phyloP scores from a whole-genome alignment of 176 grass and related monocot genomes.

The Avena atlantica region DNA sequence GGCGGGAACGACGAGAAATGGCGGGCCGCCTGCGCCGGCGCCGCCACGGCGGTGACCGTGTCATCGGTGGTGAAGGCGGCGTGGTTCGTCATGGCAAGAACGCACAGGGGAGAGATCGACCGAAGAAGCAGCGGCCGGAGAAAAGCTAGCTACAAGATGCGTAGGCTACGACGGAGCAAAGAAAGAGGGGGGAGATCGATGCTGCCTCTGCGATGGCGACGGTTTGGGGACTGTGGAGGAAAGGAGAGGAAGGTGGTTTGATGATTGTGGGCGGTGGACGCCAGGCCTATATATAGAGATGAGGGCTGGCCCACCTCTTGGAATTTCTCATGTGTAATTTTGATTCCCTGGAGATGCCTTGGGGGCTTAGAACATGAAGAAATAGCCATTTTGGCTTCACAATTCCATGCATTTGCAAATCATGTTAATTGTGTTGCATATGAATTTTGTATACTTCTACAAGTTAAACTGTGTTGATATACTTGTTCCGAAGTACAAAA shows the following conservation, averaged over 20 bases:
- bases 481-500: not conserved
- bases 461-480: not conserved
- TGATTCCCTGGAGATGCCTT: not conserved
- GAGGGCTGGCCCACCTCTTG: not conserved
- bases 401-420: not conserved
- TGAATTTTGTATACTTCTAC: not conserved
- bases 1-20: conserved; percentile 43
- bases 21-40: conserved; percentile 16
- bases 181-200: not conserved
- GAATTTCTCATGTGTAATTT: not conserved
- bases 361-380: not conserved
- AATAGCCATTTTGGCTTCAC: not conserved
- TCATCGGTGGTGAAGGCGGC: conserved; percentile 55
- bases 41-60: conserved; percentile 24
- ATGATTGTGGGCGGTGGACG: not conserved
- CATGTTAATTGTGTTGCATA: not conserved
- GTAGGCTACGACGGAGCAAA: not conserved
- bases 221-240: not conserved
- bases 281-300: conserved; percentile 40
- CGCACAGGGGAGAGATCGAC: no score
- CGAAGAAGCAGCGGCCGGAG: no score
- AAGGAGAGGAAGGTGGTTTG: not conserved
- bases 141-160: not conserved
- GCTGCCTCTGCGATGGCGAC: conserved; percentile 10
- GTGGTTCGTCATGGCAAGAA: conserved; percentile 57